Base-by-base conservation (phyloP, 768 basidiomycete species). In the Daedaleopsis nitida region DNA sequence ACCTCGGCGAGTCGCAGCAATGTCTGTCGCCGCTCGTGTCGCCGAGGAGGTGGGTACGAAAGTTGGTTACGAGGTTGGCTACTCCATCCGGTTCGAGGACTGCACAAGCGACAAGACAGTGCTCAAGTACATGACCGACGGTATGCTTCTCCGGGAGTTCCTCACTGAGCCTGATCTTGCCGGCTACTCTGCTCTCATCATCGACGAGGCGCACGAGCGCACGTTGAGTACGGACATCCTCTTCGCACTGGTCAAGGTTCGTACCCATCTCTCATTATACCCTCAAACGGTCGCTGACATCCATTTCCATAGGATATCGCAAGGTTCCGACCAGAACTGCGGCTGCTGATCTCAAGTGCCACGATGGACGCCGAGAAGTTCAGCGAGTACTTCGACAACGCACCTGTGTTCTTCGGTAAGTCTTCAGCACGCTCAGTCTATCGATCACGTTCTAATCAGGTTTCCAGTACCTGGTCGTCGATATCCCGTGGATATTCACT, bases 91-190 rank as follows among this genome's bases (percentile, higher is more conserved):
- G 35, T 99, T 99, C 77, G 97, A 99, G 76, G 97, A 99, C 75
- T 97, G 95, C 74, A 99, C 97, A 19, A 97, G 94, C 78, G 95
- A 98, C 81, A 98, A 97, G 80, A 99, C 97, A 5, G 90, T 96
- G 47, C 81, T 99, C 70, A 98, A 99, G 76, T 99, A 99, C 76
- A 97, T 99, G 97, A 99, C 97, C 47, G 97, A 99, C 70, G 97
- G 97, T 37, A 98, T 99, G 97, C 81, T 99, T 27, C 78, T 98
- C 48, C 85, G 97, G 69, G 95, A 98, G 75, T 98, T 98, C 75
- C 77, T 99, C 70, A 98, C 97, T 11, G 97, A 99, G 74, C 97
- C 97, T 0, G 94, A 96, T 77, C 76, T 99, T 56, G 96, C 94
- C 14, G 93, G 93, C 5, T 99, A 98, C 73, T 89, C 94, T 50